Conservation (phyloP, 2,329 filamentous ascomycete genomes). For the Hyphodiscus sp. region DNA sequence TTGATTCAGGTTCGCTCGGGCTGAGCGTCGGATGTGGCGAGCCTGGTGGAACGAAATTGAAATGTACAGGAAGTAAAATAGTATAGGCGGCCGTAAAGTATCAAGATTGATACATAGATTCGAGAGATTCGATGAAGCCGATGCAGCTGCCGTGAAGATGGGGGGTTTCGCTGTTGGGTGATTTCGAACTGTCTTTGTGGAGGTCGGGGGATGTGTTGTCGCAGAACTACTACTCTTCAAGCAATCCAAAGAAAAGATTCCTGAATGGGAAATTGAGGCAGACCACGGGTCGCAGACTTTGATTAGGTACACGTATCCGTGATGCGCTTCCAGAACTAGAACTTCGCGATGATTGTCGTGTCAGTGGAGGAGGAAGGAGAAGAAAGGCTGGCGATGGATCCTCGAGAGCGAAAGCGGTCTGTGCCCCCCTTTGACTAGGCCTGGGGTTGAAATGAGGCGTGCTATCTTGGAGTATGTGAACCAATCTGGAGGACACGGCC, state of each 20-base stretch:
- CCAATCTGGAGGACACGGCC: no score
- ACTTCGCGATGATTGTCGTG: neutral
- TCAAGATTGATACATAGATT: neutral
- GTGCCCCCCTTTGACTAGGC: neutral
- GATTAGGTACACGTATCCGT: neutral
- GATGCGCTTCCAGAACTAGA: neutral
- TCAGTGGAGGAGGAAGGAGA: neutral
- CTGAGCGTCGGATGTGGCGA: conserved; percentile 18
- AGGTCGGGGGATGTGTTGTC: neutral
- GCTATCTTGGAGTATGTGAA: neutral
- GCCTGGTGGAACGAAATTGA: conserved; percentile 3
- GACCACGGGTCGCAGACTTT: neutral
- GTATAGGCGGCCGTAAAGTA: neutral
- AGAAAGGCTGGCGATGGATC: neutral
- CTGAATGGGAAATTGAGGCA: neutral
- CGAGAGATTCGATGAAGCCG: neutral
- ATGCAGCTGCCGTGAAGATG: neutral
- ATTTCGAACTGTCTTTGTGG: neutral
- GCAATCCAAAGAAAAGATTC: neutral
- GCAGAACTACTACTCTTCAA: neutral
- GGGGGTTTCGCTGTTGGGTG: neutral
- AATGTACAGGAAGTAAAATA: neutral
- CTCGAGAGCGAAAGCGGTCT: neutral
- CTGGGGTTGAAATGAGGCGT: neutral
- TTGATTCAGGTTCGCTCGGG: conserved; percentile 13